phyloP scores from a whole-genome alignment of 495 filamentous ascomycete genomes.

The Cercophora samala region DNA sequence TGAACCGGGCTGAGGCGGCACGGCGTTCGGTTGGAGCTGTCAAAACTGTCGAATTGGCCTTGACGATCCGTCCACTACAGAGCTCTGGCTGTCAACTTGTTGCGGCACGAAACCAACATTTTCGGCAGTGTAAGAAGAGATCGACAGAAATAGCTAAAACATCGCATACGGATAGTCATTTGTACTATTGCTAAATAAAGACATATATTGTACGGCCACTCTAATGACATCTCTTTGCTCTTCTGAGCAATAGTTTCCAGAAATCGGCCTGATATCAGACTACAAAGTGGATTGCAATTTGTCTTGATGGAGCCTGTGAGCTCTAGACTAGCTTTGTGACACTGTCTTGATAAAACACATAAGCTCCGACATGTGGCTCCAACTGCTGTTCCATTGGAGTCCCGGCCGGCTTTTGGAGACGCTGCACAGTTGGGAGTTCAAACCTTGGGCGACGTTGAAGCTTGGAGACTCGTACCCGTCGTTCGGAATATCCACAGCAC shows the following conservation, averaged over 20 bases:
- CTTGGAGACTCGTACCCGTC: not conserved
- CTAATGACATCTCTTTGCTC: not conserved
- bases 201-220: not conserved
- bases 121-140: not conserved
- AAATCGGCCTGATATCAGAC: not conserved
- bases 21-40: conserved; percentile 9
- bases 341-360: not conserved
- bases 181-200: not conserved
- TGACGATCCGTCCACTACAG: not conserved
- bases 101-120: not conserved
- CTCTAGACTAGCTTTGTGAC: not conserved
- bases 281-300: not conserved
- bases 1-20: conserved; percentile 11
- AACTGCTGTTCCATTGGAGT: not conserved
- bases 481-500: not conserved
- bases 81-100: not conserved
- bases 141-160: not conserved
- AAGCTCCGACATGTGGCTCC: not conserved
- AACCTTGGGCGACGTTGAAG: not conserved
- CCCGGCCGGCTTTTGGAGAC: too few relatives aligned
- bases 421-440: not conserved
- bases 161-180: not conserved
- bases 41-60: conserved; percentile 2
- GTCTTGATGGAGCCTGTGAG: not conserved
- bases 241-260: too few relatives aligned